Base-by-base conservation (phyloP, 768 basidiomycete genomes). In the Melanogaster broomeanus region DNA sequence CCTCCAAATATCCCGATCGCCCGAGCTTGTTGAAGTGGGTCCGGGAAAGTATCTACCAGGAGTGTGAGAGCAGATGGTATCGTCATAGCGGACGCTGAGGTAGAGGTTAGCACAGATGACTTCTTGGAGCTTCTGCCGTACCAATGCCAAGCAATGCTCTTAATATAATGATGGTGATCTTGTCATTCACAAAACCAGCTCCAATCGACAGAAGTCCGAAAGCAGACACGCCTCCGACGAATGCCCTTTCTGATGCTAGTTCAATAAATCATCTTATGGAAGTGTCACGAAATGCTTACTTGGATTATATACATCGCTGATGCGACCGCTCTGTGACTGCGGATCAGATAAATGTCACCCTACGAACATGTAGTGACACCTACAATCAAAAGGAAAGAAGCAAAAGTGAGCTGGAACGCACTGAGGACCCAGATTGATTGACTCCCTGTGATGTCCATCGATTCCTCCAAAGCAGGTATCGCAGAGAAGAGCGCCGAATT, bases 121-220 rank as follows among this genome's bases (percentile, higher is more conserved):
- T 22, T 25, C 2, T 51, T 12, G 16, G n/a, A 12, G 13, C 30
- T 11, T 25, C 41, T 7, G 9, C 4, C 58, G 37, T 42, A 73
- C 75, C 71, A 37, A 72, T 65, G 22, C 80, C 80, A 45, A 65
- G 72, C 15, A 81, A 42, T 9, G 76, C 81, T 48, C 81, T 70
- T 2, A 81, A 59, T 33, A 79, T 71, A 33, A 80, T 67, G 51
- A 82, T 69, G 4, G 70, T 67, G 53, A 78, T 71, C 53, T 79
- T 74, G 58, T 68, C 65, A n/a, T 66, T 49, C 8, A 65, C 65
- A 49, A 80, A 80, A 13, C 77, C 77, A 11, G 63, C 69, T 27
- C 72, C 70, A 25, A 82, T 63, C 30, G 72, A 70, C 15, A 77
- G 62, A 34, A 76, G 48, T 11, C 76, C 75, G 25, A 82, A 64